These are phyloP conservation scores for Euphorbia tirucalli DNA, from an alignment of 345 rosid species.

Conservation along the genomic window DNA sequence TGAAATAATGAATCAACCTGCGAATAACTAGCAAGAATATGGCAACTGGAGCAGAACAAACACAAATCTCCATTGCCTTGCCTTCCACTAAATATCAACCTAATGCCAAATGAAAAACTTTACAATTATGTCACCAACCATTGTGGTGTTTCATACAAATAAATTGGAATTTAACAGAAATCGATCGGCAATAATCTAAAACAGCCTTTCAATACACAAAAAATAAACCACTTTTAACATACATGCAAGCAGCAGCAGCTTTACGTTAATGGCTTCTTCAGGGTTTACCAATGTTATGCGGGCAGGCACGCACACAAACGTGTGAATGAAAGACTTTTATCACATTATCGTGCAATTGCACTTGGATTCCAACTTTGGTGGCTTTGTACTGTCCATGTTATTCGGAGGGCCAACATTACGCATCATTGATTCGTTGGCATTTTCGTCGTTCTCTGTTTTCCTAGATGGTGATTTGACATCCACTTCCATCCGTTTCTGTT, in stretches of 20 bases:
- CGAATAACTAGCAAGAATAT: slow-evolving; percentile 21
- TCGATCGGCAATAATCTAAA: slow-evolving; percentile 35
- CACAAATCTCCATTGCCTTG: slow-evolving; percentile 35
- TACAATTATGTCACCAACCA: slow-evolving; percentile 51
- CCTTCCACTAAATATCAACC: slow-evolving; percentile 41
- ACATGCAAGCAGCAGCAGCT: slow-evolving; percentile 13
- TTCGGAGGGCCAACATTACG: slow-evolving; percentile 61
- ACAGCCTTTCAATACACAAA: slow-evolving; percentile 40
- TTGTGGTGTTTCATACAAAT: slow-evolving; percentile 33
- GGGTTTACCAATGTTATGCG: neutral
- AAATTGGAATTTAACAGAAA: slow-evolving; percentile 36
- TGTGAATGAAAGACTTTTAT: slow-evolving; percentile 19
- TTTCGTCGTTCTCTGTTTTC: slow-evolving; percentile 80
- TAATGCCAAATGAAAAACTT: slow-evolving; percentile 34
- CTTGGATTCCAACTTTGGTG: slow-evolving; percentile 88
- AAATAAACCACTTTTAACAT: slow-evolving; percentile 13
- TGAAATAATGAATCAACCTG: slow-evolving; percentile 4
- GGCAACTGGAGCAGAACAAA: slow-evolving; percentile 30
- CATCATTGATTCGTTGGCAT: slow-evolving; percentile 52
- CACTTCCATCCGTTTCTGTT: slow-evolving; percentile 55
- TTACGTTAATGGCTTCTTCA: slow-evolving; percentile 2
- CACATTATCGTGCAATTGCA: slow-evolving; percentile 99
- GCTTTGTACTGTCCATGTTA: slow-evolving; percentile 59
- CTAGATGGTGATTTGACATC: slow-evolving; percentile 38
- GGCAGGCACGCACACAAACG: no score